phyloP scores from a whole-genome alignment of 768 basidiomycete genomes.

The Dentipellis sp. region DNA sequence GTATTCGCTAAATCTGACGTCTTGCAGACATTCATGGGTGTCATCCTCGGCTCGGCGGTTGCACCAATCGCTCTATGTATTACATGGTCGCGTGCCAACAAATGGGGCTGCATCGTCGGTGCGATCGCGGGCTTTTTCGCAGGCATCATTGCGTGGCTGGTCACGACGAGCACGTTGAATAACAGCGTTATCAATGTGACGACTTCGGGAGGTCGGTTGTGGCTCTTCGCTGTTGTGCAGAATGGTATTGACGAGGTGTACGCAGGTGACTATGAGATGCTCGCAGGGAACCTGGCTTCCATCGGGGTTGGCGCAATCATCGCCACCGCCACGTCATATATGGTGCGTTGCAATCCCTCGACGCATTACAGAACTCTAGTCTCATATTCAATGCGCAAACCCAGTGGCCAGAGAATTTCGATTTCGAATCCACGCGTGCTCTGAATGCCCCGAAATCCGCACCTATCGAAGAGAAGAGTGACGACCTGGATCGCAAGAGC shows the following conservation, averaged over 20 bases:
- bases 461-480: conserved; percentile 12
- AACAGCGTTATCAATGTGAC: conserved; percentile 60
- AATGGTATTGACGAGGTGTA: conserved; percentile 20
- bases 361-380: neutral
- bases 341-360: conserved; percentile 33
- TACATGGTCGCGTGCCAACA: conserved; percentile 81
- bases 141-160: conserved; percentile 80
- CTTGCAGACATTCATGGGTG: conserved; percentile 76
- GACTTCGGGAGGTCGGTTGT: conserved; percentile 30
- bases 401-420: conserved; percentile 74
- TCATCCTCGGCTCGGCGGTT: conserved; percentile 77
- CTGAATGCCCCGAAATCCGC: conserved; percentile 45
- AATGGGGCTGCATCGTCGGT: conserved; percentile 74
- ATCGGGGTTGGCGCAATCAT: conserved; percentile 78
- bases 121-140: conserved; percentile 57
- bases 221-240: neutral
- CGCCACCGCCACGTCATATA: conserved; percentile 49
- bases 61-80: conserved; percentile 82
- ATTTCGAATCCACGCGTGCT: conserved; percentile 70
- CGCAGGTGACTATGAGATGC: conserved; percentile 51
- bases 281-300: conserved; percentile 83
- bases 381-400: neutral
- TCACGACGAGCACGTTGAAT: conserved; percentile 66
- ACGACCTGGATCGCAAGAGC: conserved; percentile 12
- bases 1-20: neutral